Base-by-base conservation (phyloP, 192 early-diverging fungal genomes). In the Coemansia sp. region DNA sequence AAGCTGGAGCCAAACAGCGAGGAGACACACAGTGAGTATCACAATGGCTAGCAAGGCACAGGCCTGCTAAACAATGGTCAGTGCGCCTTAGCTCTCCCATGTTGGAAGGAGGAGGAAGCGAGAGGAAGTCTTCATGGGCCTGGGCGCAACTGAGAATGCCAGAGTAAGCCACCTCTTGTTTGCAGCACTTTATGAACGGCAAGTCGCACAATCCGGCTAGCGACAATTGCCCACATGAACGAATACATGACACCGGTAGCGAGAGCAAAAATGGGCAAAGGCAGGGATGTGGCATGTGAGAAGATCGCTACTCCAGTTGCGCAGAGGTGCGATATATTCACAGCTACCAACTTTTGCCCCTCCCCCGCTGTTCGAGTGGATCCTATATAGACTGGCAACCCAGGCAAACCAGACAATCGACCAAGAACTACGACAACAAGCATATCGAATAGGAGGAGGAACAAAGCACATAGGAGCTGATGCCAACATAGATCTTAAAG, bases 161-260 rank as follows among this genome's bases (percentile, higher is more conserved):
- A n/a, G 30, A 24, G 53, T 32, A 56, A 56, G 53, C 53, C 53
- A 56, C 53, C 24, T 30, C 29, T 56, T 56, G 50, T 29, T 53
- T 24, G 50, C 50, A 53, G 27, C 50, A 29, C 27, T 29, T 53
- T 29, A 29, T 29, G 53, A 32, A n/a, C 27, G 29, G 53, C 53
- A 56, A 32, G 29, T 56, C 16, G 53, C 30, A 56, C 53, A 56
- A 56, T 56, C 29, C 29, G 8, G 53, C 53, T 56, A 27, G 3
- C 53, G 32, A 32, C 53, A 56, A 56, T 56, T 34, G 53, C 16
- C 29, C 1, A 32, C 30, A 34, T 56, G 1, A 34, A 32, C 11
- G 29, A 30, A 32, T 56, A 27, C 4, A 30, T 27, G 30, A 29
- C 53, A 32, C 8, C 53, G 53, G 29, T 32, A 56, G 53, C 53